These are phyloP conservation scores for Termitomyces sp. DNA, from an alignment of 768 basidiomycete genomes.

Conservation along the genomic window DNA sequence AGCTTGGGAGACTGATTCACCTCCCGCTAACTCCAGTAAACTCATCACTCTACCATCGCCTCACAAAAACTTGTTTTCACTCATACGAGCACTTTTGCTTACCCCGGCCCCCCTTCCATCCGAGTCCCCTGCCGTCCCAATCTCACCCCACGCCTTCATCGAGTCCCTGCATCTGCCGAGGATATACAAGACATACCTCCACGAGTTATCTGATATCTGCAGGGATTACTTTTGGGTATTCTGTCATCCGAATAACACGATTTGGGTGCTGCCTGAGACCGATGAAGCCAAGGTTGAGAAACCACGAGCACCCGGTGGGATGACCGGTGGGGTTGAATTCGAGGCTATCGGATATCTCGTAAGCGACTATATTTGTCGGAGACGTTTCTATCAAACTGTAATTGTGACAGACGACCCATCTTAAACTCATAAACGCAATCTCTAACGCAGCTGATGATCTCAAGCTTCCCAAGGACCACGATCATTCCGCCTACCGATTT, in stretches of 20 bases:
- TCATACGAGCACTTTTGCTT: constrained; percentile 72
- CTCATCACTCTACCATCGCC: constrained; percentile 66
- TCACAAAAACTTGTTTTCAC: constrained; percentile 67
- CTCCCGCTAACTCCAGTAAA: constrained; percentile 35
- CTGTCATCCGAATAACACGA: constrained; percentile 89
- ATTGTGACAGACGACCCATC: constrained; percentile 68
- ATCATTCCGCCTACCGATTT: constrained; percentile 75
- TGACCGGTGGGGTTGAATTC: constrained; percentile 98
- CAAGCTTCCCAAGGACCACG: constrained; percentile 60
- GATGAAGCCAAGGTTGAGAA: constrained; percentile 84
- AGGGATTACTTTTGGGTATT: constrained; percentile 97
- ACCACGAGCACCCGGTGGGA: constrained; percentile 92
- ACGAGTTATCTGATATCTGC: constrained; percentile 85
- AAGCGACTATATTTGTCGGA: constrained; percentile 20
- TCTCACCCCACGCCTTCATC: constrained; percentile 81
- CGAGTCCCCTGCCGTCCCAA: constrained; percentile 53
- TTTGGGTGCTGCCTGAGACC: constrained; percentile 82
- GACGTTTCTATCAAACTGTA: background rate
- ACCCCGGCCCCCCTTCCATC: constrained; percentile 63
- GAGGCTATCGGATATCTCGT: constrained; percentile 97
- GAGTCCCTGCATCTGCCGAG: constrained; percentile 62
- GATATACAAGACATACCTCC: constrained; percentile 77
- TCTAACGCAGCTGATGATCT: constrained; percentile 61
- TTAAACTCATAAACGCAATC: constrained; percentile 82
- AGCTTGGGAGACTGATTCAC: constrained; percentile 51